Conservation (phyloP, 768 basidiomycete genomes). For the Hygrocybe punicea region DNA sequence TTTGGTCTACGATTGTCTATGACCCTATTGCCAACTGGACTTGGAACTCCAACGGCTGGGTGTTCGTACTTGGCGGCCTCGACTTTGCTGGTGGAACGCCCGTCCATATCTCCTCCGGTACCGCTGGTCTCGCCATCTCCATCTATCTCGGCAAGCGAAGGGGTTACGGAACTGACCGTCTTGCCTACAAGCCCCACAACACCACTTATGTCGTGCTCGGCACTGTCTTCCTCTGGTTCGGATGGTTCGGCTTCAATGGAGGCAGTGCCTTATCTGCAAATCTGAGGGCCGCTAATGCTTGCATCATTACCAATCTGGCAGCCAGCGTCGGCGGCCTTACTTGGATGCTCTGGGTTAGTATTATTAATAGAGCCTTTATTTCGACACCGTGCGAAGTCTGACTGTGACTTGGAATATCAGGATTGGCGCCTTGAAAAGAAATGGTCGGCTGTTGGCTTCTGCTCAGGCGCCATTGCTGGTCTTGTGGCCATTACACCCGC, state of each 20-base stretch:
- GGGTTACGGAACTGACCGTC: constrained; percentile 86
- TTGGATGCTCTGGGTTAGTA: constrained; percentile 84
- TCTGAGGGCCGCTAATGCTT: constrained; percentile 81
- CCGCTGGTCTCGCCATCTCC: constrained; percentile 87
- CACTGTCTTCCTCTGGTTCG: constrained; percentile 91
- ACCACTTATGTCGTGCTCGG: constrained; percentile 90
- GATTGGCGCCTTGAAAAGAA: constrained; percentile 93
- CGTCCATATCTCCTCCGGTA: constrained; percentile 93
- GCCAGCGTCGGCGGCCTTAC: constrained; percentile 85
- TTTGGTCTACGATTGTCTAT: constrained; percentile 90
- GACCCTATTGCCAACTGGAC: constrained; percentile 96
- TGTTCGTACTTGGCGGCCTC: constrained; percentile 73
- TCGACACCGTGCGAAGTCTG: background rate
- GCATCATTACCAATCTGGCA: constrained; percentile 91
- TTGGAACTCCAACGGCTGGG: constrained; percentile 83
- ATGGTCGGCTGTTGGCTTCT: constrained; percentile 93
- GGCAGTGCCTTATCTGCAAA: constrained; percentile 89
- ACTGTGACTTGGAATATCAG: constrained; percentile 25
- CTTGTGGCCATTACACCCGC: constrained; percentile 86
- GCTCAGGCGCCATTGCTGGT: constrained; percentile 92
- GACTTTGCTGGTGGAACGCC: constrained; percentile 96
- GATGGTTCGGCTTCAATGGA: constrained; percentile 96
- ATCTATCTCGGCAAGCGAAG: constrained; percentile 88
- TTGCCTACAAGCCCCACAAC: constrained; percentile 94
- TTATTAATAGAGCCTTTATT: background rate